phyloP scores from a whole-genome alignment of 2,329 filamentous ascomycete species.

The Byssothecium circinans region DNA sequence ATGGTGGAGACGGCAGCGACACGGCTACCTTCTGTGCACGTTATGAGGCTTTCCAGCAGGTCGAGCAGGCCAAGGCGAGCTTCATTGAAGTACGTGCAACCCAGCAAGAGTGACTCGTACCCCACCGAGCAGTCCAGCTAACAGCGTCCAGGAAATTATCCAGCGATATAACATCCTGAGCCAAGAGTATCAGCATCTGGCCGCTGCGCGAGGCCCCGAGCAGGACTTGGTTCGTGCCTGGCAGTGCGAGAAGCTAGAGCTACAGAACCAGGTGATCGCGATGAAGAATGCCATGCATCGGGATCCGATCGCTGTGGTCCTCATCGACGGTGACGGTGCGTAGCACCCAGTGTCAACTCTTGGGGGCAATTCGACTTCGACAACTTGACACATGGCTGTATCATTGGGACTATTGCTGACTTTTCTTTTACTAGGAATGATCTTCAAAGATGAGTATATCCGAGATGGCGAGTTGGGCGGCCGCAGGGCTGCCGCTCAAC shows the following conservation, averaged over 20 bases:
- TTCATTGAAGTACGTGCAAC: slow-evolving; percentile 35
- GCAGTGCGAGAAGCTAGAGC: slow-evolving; percentile 25
- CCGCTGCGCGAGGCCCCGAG: slow-evolving; percentile 15
- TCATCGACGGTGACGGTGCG: slow-evolving; percentile 57
- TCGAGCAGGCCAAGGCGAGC: slow-evolving; percentile 34
- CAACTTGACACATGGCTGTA: too few relatives aligned
- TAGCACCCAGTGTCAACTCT: too few relatives aligned
- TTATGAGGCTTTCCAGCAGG: slow-evolving; percentile 31
- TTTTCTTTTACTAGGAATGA: slow-evolving; percentile 34
- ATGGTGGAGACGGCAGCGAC: slow-evolving; percentile 3
- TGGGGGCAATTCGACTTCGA: too few relatives aligned
- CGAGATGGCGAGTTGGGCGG: slow-evolving; percentile 56
- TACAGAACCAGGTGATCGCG: slow-evolving; percentile 15
- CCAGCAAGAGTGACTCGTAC: not conserved
- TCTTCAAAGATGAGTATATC: slow-evolving; percentile 57
- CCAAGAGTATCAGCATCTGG: slow-evolving; percentile 29
- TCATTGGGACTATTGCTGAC: too few relatives aligned
- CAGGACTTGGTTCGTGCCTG: slow-evolving; percentile 19
- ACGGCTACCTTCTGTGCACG: slow-evolving; percentile 29
- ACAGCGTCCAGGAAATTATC: slow-evolving; percentile 42
- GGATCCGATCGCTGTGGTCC: slow-evolving; percentile 57
- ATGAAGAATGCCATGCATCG: slow-evolving; percentile 43
- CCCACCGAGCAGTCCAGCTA: not conserved
- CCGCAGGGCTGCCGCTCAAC: slow-evolving; percentile 53
- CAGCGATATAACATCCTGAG: slow-evolving; percentile 43